Conservation (phyloP, 2,329 filamentous ascomycete species). For the Pyricularia sp. region DNA sequence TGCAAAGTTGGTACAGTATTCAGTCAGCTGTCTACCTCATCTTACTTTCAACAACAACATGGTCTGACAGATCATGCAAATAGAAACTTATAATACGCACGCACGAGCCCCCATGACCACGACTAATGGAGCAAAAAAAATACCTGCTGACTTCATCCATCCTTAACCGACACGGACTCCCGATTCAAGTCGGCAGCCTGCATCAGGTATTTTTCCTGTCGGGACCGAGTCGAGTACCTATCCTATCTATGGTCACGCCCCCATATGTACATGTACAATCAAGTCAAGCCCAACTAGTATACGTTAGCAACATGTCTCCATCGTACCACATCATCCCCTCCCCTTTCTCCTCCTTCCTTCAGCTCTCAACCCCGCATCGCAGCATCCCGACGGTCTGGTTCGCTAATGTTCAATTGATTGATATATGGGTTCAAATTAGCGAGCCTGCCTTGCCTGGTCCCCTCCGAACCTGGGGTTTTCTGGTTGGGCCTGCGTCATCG, state of each 20-base stretch:
- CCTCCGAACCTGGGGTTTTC: neutral
- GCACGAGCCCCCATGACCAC: neutral
- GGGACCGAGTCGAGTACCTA: neutral
- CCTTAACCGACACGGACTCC: too few relatives aligned
- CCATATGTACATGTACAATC: neutral
- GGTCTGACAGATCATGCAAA: neutral
- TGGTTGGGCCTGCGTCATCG: neutral
- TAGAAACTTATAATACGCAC: neutral
- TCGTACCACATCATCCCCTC: neutral
- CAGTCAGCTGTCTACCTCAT: neutral
- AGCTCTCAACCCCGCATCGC: neutral
- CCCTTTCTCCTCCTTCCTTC: neutral
- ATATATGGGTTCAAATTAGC: neutral
- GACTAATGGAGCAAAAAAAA: neutral
- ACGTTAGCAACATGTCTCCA: neutral
- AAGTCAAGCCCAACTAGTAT: neutral
- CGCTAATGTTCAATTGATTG: neutral
- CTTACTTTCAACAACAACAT: neutral
- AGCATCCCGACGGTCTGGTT: neutral
- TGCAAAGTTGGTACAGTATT: neutral
- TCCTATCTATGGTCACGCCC: neutral
- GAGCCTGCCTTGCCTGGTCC: neutral
- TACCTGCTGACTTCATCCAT: neutral
- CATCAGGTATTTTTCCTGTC: neutral
- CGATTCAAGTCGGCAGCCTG: neutral